These are phyloP conservation scores for Pythium apleroticum DNA, from an alignment of 352 stramenopile species.

Conservation along the genomic window DNA sequence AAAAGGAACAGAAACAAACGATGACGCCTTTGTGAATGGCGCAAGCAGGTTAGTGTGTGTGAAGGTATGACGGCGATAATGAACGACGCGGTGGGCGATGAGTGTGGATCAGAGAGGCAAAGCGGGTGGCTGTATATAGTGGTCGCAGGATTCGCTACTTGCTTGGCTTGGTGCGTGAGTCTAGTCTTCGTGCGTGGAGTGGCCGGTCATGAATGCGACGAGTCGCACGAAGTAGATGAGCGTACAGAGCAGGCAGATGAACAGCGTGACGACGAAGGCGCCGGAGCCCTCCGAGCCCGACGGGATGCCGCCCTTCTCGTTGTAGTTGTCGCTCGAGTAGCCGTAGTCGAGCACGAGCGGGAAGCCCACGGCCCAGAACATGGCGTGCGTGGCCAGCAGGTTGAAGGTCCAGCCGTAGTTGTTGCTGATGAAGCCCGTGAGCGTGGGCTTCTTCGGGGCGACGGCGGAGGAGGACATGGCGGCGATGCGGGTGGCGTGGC, in stretches of 20 bases:
- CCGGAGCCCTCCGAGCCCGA: slow-evolving; percentile 76
- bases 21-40: not conserved
- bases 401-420: slow-evolving; percentile 89
- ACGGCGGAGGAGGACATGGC: slow-evolving; percentile 10
- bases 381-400: slow-evolving; percentile 69
- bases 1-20: slow-evolving; percentile 2
- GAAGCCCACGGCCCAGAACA: slow-evolving; percentile 86
- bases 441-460: slow-evolving; percentile 30
- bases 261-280: slow-evolving; percentile 79
- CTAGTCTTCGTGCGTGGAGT: slow-evolving; percentile 34
- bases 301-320: slow-evolving; percentile 71
- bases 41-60: not conserved
- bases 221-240: slow-evolving; percentile 60
- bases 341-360: slow-evolving; percentile 73
- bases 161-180: not conserved
- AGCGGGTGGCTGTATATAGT: slow-evolving; percentile 6
- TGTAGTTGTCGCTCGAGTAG: slow-evolving; percentile 77
- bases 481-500: not conserved
- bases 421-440: slow-evolving; percentile 59
- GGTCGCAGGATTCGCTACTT: too few relatives aligned
- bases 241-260: slow-evolving; percentile 74
- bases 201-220: slow-evolving; percentile 50
- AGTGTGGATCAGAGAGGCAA: not conserved
- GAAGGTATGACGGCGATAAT: not conserved
- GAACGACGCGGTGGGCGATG: not conserved